Evolutionary conservation across 305 asterid species (phyloP).

Genomic region (Solanum hybrid): DNA sequence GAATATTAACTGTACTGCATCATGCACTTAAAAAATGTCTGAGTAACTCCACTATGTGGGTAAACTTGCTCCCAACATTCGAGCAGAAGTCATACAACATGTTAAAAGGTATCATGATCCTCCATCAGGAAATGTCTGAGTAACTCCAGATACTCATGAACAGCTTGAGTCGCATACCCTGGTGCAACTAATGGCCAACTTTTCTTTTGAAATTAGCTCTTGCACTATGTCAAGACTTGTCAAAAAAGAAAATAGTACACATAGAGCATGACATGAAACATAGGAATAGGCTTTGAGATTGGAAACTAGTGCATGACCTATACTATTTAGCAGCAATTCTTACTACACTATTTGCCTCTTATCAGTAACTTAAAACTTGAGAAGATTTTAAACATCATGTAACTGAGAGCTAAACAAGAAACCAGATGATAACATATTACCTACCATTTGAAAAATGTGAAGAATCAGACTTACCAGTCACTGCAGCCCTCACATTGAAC

Average conservation of each 20-base stretch:
- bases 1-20: background rate
- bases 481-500: slow-evolving; percentile 78
- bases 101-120: background rate
- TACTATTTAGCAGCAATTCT: background rate
- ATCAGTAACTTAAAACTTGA: background rate
- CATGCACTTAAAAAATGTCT: background rate
- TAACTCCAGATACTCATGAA: background rate
- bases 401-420: background rate
- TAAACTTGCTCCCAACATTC: background rate
- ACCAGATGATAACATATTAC: background rate
- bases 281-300: background rate
- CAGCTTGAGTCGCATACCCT: background rate
- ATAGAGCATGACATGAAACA: background rate
- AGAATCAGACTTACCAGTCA: slow-evolving; percentile 55
- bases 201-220: background rate
- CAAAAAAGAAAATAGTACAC: background rate
- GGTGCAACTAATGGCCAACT: background rate
- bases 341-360: background rate
- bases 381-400: slow-evolving; percentile 5
- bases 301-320: background rate
- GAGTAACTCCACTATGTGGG: background rate
- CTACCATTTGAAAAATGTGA: slow-evolving; percentile 2
- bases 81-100: background rate
- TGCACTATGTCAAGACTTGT: background rate
- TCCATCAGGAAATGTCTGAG: background rate